Evolutionary conservation across 805 yeast genomes (phyloP), one percentile per base, ranked within the genome.

Genomic region (baker's yeast (Saccharomyces cerevisiae)): DNA sequence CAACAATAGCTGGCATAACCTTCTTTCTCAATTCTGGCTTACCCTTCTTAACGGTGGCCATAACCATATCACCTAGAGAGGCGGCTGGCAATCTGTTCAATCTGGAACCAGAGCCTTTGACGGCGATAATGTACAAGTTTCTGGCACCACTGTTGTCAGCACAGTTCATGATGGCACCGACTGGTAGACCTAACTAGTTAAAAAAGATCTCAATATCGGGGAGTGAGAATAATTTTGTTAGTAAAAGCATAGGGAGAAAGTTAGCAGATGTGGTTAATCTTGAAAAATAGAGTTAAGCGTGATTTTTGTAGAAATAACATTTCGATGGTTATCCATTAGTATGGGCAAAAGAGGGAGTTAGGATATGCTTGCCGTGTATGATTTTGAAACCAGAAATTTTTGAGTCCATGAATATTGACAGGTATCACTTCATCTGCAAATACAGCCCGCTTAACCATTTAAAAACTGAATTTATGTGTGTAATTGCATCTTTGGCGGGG

Each of bases 21-120:
- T 94, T 94, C 96, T 94, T 94, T 87, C 99, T 91, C 78, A 94
- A 89, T 82, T 94, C 99, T 78, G 99, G 99, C 90, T 94, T 94
- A 88, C 99, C 99, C 83, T 95, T 94, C 89, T 94, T 94, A 78
- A 94, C 99, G 72, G 99, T 94, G 73, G 99, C 88, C 92, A 89
- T 89, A 74, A 89, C 96, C 96, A 89, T 89, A 81, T 95, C 99
- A 84, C 99, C 99, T 71, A 94, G 92, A 73, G 98, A 90, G 71
- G 98, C 99, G 74, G 99, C 99, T 78, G 99, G 99, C 73, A 94
- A 87, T 86, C 99, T 94, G 92, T 92, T 95, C 77, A 94, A 87
- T 87, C 98, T 91, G 70, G 99, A 97, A 85, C 99, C 99, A 76
- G 82, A 78, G 75, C 98, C 98, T 84, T 92, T 94, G 76, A 94